Evolutionary conservation across 345 rosid species (phyloP), one percentile per base, ranked within the genome.

Genomic region (Dimocarpus longan): DNA sequence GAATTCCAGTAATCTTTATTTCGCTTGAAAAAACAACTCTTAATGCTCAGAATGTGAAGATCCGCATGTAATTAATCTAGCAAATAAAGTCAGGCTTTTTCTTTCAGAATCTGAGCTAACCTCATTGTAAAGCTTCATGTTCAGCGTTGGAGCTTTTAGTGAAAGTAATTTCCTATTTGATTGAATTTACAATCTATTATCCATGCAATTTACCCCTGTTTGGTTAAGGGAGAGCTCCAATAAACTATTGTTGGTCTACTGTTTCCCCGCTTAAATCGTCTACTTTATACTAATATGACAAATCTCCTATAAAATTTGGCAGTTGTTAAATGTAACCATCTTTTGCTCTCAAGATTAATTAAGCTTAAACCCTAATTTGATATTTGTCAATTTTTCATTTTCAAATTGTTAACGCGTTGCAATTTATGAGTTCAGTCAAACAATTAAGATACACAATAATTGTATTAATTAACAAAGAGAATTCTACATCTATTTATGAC

Each of bases 11-110:
- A 32, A 11, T 50, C 24, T n/a, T 1, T 75, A 46, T 68, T 39
- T 73, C 71, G 18, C 52, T 50, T 48, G 4, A 59, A 40, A 56
- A 32, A 32, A 32, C 37, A 32, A 13, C 18, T 74, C 75, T 70
- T 44, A 42, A 11, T 19, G 21, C 1, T 50, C 80, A 93, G 95
- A 93, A 81, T 87, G 90, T 74, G 78, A 87, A 78, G 98, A 95
- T 81, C 82, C 88, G 69, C 96, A 92, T 82, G 91, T 91, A 70
- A 91, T 84, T 83, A 93, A 88, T 77, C 92, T 93, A 62, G 92
- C 96, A 15, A 80, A 88, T 10, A 88, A 90, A 80, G 98, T 87
- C 56, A 88, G 95, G 74, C 87, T 63, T 46, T 71, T 92, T 83
- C 93, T 86, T 70, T 84, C 87, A 5, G 85, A 82, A 69, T 50